Evolutionary conservation across 78 protist genomes (phyloP).

Genomic region (Isochrysis galbana): DNA sequence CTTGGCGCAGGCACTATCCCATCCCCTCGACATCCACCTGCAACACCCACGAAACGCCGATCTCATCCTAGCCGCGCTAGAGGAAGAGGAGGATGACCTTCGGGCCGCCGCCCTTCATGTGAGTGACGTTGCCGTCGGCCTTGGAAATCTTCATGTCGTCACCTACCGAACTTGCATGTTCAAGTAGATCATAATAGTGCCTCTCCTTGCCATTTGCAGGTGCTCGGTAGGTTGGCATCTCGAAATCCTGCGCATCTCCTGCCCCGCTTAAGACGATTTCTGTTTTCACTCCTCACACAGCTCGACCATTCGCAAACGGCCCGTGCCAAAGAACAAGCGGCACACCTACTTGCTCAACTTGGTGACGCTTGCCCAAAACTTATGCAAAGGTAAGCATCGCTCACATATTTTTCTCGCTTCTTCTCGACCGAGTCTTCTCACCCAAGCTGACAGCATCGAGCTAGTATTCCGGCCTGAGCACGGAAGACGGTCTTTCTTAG

Average conservation of each 20-base stretch:
- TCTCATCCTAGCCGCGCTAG: not conserved
- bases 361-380: not conserved
- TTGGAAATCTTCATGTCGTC: too few relatives aligned
- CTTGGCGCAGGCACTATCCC: not conserved
- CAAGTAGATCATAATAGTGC: too few relatives aligned
- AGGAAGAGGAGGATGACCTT: not conserved
- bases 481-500: too few relatives aligned
- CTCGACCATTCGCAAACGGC: not conserved
- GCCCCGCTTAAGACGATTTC: constrained; percentile 89
- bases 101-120: constrained; percentile 49
- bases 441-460: too few relatives aligned
- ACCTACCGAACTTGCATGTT: too few relatives aligned
- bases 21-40: constrained; percentile 21
- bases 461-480: too few relatives aligned
- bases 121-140: too few relatives aligned
- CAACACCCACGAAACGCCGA: not conserved
- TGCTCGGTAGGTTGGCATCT: constrained; percentile 71
- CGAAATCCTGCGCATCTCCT: constrained; percentile 92
- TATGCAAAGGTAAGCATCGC: too few relatives aligned
- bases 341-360: constrained; percentile 66
- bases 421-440: too few relatives aligned
- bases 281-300: constrained; percentile 88
- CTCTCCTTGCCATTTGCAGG: too few relatives aligned
- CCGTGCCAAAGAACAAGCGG: not conserved
- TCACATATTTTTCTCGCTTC: too few relatives aligned